Conservation (phyloP, 371 early-diverging fungal genomes). For the Batkoa obscura region DNA sequence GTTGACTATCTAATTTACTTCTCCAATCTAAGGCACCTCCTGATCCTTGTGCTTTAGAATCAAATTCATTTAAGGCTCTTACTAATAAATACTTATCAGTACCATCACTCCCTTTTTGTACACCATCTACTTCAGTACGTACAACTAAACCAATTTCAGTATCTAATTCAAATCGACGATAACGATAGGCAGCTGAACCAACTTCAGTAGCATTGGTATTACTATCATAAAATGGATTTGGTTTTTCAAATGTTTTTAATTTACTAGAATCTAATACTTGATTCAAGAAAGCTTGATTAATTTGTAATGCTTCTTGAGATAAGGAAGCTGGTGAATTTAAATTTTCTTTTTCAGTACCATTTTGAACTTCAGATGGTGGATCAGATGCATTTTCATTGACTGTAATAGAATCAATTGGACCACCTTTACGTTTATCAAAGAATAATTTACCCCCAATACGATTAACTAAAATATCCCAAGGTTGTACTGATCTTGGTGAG, state of each 20-base stretch:
- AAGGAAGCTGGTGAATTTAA: constrained; percentile 76
- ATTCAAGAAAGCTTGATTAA: constrained; percentile 68
- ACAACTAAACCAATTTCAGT: constrained; percentile 42
- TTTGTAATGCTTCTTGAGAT: constrained; percentile 73
- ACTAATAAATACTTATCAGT: constrained; percentile 44
- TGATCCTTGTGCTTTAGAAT: constrained; percentile 63
- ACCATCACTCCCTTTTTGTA: constrained; percentile 33
- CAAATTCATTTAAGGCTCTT: constrained; percentile 83
- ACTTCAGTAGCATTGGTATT: constrained; percentile 26
- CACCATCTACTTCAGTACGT: constrained; percentile 82
- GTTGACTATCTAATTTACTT: constrained; percentile 80
- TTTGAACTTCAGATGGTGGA: constrained; percentile 77
- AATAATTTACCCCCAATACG: constrained; percentile 68
- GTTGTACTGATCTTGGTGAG: constrained; percentile 73
- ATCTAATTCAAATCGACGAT: constrained; percentile 54
- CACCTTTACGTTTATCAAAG: constrained; percentile 82
- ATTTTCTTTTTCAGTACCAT: constrained; percentile 52
- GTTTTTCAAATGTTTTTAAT: constrained; percentile 24
- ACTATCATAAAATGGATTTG: constrained; percentile 54
- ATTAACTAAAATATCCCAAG: constrained; percentile 89
- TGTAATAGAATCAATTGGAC: constrained; percentile 33
- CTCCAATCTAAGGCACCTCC: constrained; percentile 90
- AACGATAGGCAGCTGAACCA: constrained; percentile 69
- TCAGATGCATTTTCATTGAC: constrained; percentile 92
- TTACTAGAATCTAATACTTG: constrained; percentile 38